Evolutionary conservation across 371 early-diverging fungal species (phyloP).

Genomic region (Blakeslea trispora): DNA sequence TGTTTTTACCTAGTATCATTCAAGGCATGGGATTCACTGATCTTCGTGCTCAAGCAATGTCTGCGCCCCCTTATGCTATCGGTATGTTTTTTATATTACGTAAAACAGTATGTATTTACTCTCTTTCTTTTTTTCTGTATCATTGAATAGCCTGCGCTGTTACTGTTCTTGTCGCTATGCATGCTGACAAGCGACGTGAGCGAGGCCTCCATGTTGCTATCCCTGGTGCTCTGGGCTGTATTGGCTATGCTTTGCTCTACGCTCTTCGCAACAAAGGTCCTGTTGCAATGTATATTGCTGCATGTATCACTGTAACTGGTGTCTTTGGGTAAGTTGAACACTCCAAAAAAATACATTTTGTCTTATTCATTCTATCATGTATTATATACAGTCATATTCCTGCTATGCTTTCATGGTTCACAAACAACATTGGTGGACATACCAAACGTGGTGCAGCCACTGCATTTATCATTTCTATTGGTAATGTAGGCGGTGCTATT

Average conservation of each 20-base stretch:
- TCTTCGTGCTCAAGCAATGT: constrained; percentile 53
- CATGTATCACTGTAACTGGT: constrained; percentile 55
- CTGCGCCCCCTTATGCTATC: constrained; percentile 49
- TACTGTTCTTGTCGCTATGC: constrained; percentile 59
- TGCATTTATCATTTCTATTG: constrained; percentile 62
- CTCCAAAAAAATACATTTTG: no score
- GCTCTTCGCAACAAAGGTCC: constrained; percentile 34
- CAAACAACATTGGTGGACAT: constrained; percentile 64
- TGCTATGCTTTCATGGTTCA: constrained; percentile 64
- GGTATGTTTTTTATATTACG: constrained; percentile 34
- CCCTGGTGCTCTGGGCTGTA: constrained; percentile 58
- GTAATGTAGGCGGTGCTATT: constrained; percentile 65
- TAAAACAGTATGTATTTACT: no score
- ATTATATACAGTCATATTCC: constrained; percentile 36
- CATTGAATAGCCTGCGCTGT: constrained; percentile 60
- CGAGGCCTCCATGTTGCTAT: constrained; percentile 66
- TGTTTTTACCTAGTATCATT: constrained; percentile 77
- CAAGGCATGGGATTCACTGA: constrained; percentile 62
- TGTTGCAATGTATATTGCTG: constrained; percentile 51
- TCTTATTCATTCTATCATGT: no score
- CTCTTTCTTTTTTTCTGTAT: no score
- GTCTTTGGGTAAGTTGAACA: constrained; percentile 41
- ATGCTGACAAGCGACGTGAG: constrained; percentile 63
- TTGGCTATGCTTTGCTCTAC: constrained; percentile 68
- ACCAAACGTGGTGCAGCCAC: constrained; percentile 65